A percentile compares a stretch with the other conserved stretches of the same genome.
These are phyloP conservation scores for Eucalyptus regnans DNA, from an alignment of 345 rosid genomes.

Conservation along the genomic window DNA sequence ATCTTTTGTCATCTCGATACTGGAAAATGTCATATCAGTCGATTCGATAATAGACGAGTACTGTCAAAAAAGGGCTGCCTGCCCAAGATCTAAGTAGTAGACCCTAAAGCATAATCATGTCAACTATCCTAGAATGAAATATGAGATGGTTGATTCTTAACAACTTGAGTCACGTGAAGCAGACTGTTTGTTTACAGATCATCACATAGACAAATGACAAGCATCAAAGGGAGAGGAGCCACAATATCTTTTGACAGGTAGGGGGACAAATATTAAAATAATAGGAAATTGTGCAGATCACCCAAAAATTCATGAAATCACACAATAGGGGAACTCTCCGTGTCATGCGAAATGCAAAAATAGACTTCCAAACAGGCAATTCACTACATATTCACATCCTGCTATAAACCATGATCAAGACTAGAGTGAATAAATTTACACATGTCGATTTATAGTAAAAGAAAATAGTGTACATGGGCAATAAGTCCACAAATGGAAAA, in stretches of 20 bases:
- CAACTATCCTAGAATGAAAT: neutral
- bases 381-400: neutral
- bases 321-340: too few relatives aligned
- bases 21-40: slow-evolving; percentile 1
- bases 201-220: too few relatives aligned
- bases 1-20: slow-evolving; percentile 34
- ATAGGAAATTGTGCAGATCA: too few relatives aligned
- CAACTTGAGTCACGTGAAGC: neutral
- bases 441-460: neutral
- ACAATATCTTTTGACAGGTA: too few relatives aligned
- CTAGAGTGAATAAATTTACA: neutral
- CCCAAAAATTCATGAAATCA: too few relatives aligned
- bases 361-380: neutral
- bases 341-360: too few relatives aligned
- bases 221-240: neutral
- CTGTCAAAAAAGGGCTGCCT: neutral
- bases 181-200: neutral
- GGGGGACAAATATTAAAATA: too few relatives aligned
- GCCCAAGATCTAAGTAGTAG: neutral
- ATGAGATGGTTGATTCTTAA: neutral
- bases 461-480: neutral
- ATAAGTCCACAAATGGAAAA: too few relatives aligned
- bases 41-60: too few relatives aligned
- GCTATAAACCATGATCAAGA: neutral
- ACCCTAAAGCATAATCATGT: neutral